Evolutionary conservation across 2,329 filamentous ascomycete genomes (phyloP), one percentile per base, ranked within the genome.

Genomic region (Colletotrichum sp.): DNA sequence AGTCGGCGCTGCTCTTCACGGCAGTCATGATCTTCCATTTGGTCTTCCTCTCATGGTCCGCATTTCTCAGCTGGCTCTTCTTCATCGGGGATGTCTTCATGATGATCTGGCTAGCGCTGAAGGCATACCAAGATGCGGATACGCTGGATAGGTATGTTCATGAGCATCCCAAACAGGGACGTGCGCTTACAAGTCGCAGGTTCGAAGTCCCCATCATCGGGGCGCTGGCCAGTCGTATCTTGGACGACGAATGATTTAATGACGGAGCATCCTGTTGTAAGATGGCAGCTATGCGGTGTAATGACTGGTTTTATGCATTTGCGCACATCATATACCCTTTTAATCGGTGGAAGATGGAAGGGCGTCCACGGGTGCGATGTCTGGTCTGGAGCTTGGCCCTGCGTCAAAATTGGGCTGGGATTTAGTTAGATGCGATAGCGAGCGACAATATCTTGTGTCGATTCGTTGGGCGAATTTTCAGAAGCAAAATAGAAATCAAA

Each of bases 201-300:
- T 97, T 93, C 77, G 96, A 98, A 84, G 90, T 98, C 3, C 96
- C 96, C 0, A 92, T 98, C 81, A 94, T 98, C 81, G 97, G 97
- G 6, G 89, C 89, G 56, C 87, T 98, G 79, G 97, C 97, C 58
- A 98, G 94, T 84, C 94, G 94, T 30, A 96, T 98, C 82, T 89
- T 98, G 73, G 96, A 98, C 81, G 95, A 98, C 82, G 97, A 98
- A 77, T 85, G 66, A 73, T 48, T 13, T 58, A 13, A 67, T 24
- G 66, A 34, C 4, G 12, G 34, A 26, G 32, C 15, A 4, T 21
- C 8, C 12, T 64, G 9, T 26, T 43, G 61, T 64, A 28, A 64
- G 61, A 64, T 64, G 34, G 61, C 61, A 16, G 21, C 5, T 34
- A 43, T 34, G 61, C 21, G 34, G 21, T 70, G 65, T 70, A 66